A percentile compares a stretch with the other conserved stretches of the same genome.
Conservation (phyloP, 2,329 filamentous ascomycete genomes). For the Colletotrichum chlorophyti region DNA sequence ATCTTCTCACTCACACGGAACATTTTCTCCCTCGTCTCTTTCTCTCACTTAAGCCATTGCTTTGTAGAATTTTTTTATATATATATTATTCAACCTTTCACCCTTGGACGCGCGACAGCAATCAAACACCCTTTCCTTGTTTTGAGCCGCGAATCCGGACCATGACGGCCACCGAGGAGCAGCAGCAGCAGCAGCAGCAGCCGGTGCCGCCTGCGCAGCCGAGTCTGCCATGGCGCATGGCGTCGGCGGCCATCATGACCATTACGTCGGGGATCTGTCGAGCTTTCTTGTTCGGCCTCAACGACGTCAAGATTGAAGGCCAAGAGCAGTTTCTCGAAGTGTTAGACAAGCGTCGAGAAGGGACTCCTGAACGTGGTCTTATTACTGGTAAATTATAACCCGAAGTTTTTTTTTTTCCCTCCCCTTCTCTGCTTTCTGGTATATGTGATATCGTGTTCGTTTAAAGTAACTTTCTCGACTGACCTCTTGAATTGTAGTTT, state of each 20-base stretch:
- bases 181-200: no score
- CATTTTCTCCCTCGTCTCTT: background rate
- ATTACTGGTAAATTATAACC: constrained; percentile 64
- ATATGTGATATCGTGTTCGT: no score
- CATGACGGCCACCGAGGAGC: constrained; percentile 16
- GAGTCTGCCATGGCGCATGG: constrained; percentile 72
- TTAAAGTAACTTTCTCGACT: no score
- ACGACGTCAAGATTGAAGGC: constrained; percentile 77
- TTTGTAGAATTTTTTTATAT: no score
- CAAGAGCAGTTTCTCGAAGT: constrained; percentile 77
- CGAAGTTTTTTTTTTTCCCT: background rate
- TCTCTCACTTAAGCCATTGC: background rate
- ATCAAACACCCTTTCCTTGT: background rate
- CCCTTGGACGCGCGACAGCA: background rate
- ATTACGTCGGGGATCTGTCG: constrained; percentile 74
- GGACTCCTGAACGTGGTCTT: constrained; percentile 74
- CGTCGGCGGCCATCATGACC: constrained; percentile 78
- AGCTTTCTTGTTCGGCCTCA: constrained; percentile 77
- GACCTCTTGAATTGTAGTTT: constrained; percentile 60
- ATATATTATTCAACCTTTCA: no score
- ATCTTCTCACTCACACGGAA: background rate
- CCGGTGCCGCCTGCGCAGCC: no score
- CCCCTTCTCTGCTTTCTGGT: no score
- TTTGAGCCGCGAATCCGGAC: background rate
- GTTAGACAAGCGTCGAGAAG: constrained; percentile 74